Evolutionary conservation across 768 basidiomycete species (phyloP).

Genomic region (Collybiopsis confluens): DNA sequence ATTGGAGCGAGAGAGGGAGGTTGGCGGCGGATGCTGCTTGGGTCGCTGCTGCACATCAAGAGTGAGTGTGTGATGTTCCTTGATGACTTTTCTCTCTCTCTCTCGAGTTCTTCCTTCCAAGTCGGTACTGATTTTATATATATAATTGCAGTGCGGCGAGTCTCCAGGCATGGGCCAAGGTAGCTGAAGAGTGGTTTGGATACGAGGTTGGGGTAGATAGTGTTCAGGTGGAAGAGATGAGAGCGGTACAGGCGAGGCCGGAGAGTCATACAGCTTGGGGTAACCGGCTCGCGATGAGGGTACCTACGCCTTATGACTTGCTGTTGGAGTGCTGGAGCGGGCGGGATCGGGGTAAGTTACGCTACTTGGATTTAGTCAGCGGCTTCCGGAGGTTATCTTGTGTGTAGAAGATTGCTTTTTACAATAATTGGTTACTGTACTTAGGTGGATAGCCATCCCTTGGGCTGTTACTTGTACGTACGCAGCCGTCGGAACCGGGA

Average conservation of each 20-base stretch:
- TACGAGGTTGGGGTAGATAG: conserved; percentile 56
- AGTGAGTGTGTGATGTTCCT: conserved; percentile 38
- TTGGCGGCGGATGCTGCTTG: conserved; percentile 57
- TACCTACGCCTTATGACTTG: conserved; percentile 25
- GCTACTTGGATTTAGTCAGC: no score
- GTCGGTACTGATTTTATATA: background rate
- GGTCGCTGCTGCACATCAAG: conserved; percentile 59
- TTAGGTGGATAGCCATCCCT: no score
- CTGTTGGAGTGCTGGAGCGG: background rate
- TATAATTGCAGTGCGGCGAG: conserved; percentile 41
- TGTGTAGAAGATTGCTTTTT: no score
- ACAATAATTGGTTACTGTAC: no score
- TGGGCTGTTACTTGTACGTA: no score
- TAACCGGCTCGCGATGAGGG: conserved; percentile 27
- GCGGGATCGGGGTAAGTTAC: no score
- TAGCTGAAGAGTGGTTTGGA: conserved; percentile 50
- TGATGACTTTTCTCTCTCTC: background rate
- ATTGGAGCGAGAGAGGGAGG: conserved; percentile 61
- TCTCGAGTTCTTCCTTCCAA: no score
- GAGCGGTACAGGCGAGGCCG: conserved; percentile 28
- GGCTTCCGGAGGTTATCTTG: no score
- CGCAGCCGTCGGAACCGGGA: background rate
- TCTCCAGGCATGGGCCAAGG: conserved; percentile 44
- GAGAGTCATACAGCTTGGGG: conserved; percentile 47
- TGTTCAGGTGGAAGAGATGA: conserved; percentile 40